A percentile compares a stretch with the other conserved stretches of the same genome.
These are phyloP conservation scores for Hygrocybe punicea DNA, from an alignment of 768 basidiomycete genomes.

Conservation along the genomic window DNA sequence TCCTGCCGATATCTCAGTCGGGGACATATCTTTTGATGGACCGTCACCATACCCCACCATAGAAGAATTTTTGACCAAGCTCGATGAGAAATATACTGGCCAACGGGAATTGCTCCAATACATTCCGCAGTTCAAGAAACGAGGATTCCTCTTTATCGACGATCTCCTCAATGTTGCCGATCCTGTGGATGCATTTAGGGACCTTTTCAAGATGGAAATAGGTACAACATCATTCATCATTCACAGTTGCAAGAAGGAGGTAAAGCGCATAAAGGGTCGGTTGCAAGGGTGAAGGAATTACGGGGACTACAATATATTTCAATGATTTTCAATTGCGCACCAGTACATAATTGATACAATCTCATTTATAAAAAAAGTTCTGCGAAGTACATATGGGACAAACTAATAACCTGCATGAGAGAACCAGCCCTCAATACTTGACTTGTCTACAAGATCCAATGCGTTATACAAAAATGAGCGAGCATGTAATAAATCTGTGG, in stretches of 20 bases:
- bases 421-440: not conserved
- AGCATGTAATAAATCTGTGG: not conserved
- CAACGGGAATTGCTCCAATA: no score
- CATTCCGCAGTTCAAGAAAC: no score
- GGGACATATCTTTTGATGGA: not conserved
- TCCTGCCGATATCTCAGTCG: not conserved
- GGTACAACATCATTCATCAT: not conserved
- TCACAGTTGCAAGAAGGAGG: not conserved
- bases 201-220: not conserved
- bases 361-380: not conserved
- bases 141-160: not conserved
- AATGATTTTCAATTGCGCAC: not conserved
- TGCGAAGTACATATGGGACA: not conserved
- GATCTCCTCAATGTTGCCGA: not conserved
- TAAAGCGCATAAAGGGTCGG: not conserved
- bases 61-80: not conserved
- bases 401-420: not conserved
- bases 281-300: not conserved
- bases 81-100: not conserved
- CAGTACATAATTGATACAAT: no score
- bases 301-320: not conserved
- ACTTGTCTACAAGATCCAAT: not conserved
- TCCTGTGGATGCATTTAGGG: not conserved
- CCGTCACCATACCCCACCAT: not conserved
- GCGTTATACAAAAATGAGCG: not conserved